These are phyloP conservation scores for Populus nigra DNA, from an alignment of 345 rosid species.

Conservation along the genomic window DNA sequence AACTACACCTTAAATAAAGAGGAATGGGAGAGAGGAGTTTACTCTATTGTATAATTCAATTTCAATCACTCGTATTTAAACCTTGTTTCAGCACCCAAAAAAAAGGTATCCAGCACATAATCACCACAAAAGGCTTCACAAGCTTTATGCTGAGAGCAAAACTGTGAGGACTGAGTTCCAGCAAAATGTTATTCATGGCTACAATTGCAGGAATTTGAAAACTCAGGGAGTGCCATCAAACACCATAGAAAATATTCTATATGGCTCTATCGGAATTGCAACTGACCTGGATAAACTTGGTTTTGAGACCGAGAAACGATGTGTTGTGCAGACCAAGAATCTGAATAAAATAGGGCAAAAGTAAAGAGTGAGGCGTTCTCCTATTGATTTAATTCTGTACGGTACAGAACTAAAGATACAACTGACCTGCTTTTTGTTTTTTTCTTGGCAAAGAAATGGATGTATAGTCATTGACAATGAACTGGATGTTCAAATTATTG, in stretches of 20 bases:
- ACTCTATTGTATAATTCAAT: too few species aligned
- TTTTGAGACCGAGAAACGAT: conserved; percentile 32
- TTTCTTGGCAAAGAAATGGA: neutral
- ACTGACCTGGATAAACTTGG: conserved; percentile 49
- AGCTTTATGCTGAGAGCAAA: conserved; percentile 28
- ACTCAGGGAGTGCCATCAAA: conserved; percentile 2
- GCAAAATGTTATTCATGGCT: conserved; percentile 4
- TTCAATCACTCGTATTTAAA: too few species aligned
- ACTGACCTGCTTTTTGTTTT: neutral
- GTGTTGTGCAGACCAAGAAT: conserved; percentile 43
- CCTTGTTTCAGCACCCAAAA: too few species aligned
- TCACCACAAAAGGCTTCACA: conserved; percentile 33
- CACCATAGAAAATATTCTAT: conserved; percentile 25
- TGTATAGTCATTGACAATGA: neutral
- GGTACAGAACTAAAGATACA: neutral
- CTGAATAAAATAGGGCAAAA: neutral
- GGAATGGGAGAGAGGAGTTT: neutral
- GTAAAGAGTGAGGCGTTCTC: neutral
- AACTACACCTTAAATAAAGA: neutral
- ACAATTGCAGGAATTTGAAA: conserved; percentile 3
- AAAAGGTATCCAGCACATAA: too few species aligned
- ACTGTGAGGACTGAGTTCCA: conserved; percentile 42
- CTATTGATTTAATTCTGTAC: neutral
- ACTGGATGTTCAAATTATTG: neutral
- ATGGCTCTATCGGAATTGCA: conserved; percentile 50